Evolutionary conservation across 768 basidiomycete genomes (phyloP), one percentile per base, ranked within the genome.

Genomic region (Rhodotorula babjevae): DNA sequence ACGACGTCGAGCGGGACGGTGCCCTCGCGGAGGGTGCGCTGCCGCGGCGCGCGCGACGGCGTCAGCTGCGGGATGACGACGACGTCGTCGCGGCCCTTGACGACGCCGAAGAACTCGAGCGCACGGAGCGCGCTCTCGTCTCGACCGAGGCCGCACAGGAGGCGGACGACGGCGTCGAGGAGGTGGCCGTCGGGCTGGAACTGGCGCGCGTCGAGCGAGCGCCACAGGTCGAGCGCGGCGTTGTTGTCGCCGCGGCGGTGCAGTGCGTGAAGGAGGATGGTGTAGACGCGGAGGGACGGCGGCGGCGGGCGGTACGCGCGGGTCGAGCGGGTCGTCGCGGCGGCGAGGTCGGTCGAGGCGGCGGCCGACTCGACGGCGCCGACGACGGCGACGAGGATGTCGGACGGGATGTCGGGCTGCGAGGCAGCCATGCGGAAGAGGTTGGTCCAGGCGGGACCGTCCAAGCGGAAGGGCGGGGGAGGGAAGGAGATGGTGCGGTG

Each of bases 191-290:
- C 70, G 40, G 67, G 63, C 6, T 27, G 47, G 27, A 33, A 49
- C 8, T 64, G 67, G n/a, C 53, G 29, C 0, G 49, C 21, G 7
- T 63, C 57, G 65, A 75, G 50, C 10, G 27, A 49, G n/a, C n/a
- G 29, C 65, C 65, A 72, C 21, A 69, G 31, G 14, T 50, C 2
- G 36, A 63, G 16, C 11, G 55, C 65, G 16, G 18, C 52, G 2
- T 21, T 3, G 25, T 21, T 31, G 10, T 53, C 63, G 29, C 33
- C 18, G 9, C 71, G 71, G 31, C 15, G 47, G 56, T 68, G 49
- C 46, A 69, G 69, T 21, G 49, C 61, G 52, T 47, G 68, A 40
- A 72, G 57, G 50, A 77, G 15, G 68, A 74, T 31, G 62, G 69
- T 42, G 68, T 71, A 72, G 42, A 71, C 27, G 5, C 59, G 61